These are phyloP conservation scores for Conticribra weissflogii DNA, from an alignment of 108 stramenopile species.

Conservation along the genomic window DNA sequence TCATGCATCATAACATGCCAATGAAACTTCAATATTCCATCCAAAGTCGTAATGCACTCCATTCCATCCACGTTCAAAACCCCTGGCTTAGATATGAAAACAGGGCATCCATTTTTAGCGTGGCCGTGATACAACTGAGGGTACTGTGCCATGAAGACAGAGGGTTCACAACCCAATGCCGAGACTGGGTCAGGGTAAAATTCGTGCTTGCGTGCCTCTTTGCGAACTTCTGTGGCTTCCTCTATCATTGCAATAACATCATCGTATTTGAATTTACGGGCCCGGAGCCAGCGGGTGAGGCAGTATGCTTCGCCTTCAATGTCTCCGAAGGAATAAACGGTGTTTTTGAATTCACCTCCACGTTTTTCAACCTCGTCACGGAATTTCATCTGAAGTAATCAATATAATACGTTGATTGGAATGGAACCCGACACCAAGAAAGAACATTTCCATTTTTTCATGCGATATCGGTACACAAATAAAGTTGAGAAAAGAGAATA, in stretches of 20 bases:
- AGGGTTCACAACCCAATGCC: slow-evolving; percentile 72
- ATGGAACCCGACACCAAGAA: background rate
- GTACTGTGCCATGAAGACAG: slow-evolving; percentile 74
- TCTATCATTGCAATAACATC: slow-evolving; percentile 86
- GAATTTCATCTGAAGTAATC: slow-evolving; percentile 46
- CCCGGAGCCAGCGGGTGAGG: slow-evolving; percentile 47
- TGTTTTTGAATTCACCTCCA: slow-evolving; percentile 49
- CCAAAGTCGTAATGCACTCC: slow-evolving; percentile 83
- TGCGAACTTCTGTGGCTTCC: slow-evolving; percentile 71
- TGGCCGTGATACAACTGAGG: slow-evolving; percentile 81
- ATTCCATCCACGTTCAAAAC: slow-evolving; percentile 77
- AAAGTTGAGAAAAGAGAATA: no score
- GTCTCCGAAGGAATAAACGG: slow-evolving; percentile 49
- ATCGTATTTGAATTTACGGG: slow-evolving; percentile 51
- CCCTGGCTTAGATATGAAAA: slow-evolving; percentile 88
- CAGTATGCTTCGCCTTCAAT: slow-evolving; percentile 53
- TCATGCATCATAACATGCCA: slow-evolving; percentile 89
- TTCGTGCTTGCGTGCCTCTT: slow-evolving; percentile 59
- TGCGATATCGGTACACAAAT: no score
- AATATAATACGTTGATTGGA: background rate
- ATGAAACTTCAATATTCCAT: slow-evolving; percentile 81
- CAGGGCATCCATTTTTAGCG: slow-evolving; percentile 75
- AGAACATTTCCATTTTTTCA: no score
- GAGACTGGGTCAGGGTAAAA: slow-evolving; percentile 74
- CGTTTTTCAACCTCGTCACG: slow-evolving; percentile 54